Evolutionary conservation across 2,329 filamentous ascomycete species (phyloP), one percentile per base, ranked within the genome.

Genomic region (Nigrospora oryzae): DNA sequence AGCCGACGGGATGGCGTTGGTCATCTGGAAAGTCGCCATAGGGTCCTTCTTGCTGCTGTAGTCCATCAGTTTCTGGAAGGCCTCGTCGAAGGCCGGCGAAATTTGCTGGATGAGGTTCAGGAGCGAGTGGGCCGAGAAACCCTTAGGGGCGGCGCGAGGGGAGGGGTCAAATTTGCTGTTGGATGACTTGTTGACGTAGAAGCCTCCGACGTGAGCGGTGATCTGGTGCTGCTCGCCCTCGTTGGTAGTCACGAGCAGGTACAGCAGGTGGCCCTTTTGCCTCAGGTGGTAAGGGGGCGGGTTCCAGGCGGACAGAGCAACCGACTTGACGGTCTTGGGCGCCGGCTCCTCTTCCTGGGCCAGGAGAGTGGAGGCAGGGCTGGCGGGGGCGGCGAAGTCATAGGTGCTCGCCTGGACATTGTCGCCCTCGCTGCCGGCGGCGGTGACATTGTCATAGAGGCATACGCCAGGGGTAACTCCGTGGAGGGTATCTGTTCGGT

Each of bases 131-230:
- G 89, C 82, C 15, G 81, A 77, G 55, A 80, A 75, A 34, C 80
- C 81, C 70, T 95, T 96, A 23, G 89, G 86, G 14, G 84, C 75
- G 33, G 81, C 74, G 51, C 86, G 81, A 7, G 90, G 90, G 54
- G 81, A 83, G 11, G 93, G 93, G 63, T 97, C 93, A 58, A 98
- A 98, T 67, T 93, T 96, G 68, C 79, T 80, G 67, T 93, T 96
- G 44, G 89, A 93, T 30, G 87, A 96, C 66, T 90, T 95, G 76
- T 95, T 98, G 59, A 97, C 86, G 64, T 84, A 98, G 73, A 98
- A 98, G 16, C 93, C 93, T 13, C 89, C 90, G 42, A 95, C 86
- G 57, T 96, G 89, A 13, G 88, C 81, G 11, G 94, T 98, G 59
- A 98, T 85, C 64, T 96, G 89, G 65, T 86, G 83, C 64, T 95